Percentiles rank a stretch among this genome's conserved stretches.
Conservation (phyloP, 345 rosid genomes). For the Melaleuca quinquenervia region DNA sequence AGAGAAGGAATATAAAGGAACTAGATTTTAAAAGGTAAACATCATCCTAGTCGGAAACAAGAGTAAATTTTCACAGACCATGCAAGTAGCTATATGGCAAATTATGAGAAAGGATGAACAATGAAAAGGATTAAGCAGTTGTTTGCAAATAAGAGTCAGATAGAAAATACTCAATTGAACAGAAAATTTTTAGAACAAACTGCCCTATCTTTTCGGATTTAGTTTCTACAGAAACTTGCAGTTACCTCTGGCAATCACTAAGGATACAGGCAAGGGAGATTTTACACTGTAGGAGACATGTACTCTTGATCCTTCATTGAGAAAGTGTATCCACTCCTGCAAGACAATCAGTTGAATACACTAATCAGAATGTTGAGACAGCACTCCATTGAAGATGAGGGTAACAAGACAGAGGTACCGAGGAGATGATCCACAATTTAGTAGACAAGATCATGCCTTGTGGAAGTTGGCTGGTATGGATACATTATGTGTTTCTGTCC, state of each 20-base stretch:
- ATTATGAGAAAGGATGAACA: not conserved
- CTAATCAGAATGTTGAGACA: not conserved
- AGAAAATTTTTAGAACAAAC: not conserved
- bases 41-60: not conserved
- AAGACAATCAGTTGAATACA: not conserved
- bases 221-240: not conserved
- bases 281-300: constrained; percentile 29
- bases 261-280: constrained; percentile 32
- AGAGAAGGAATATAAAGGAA: not conserved
- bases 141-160: not conserved
- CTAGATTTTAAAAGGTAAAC: not conserved
- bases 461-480: constrained; percentile 21
- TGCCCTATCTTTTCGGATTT: not conserved
- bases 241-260: constrained; percentile 47
- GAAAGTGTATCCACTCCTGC: constrained; percentile 51
- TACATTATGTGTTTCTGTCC: constrained; percentile 29
- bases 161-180: not conserved
- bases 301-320: constrained; percentile 40
- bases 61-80: not conserved
- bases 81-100: not conserved
- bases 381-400: not conserved
- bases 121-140: not conserved
- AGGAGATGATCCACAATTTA: not conserved
- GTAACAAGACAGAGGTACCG: not conserved
- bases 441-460: constrained; percentile 18